Conservation (phyloP, 345 rosid genomes). For the Salix dunnii region DNA sequence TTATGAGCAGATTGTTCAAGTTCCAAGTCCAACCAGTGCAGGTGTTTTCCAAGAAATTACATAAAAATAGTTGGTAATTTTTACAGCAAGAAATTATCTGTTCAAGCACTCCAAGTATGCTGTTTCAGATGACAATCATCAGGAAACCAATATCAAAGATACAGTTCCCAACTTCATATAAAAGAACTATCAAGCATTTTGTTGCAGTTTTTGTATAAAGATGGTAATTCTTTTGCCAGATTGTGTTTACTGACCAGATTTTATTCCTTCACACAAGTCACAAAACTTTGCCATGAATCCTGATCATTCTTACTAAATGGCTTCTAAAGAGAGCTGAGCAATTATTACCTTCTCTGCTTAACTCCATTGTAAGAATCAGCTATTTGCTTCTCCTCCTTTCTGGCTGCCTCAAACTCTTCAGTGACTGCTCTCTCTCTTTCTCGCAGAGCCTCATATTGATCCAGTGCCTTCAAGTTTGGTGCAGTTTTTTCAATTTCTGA, state of each 20-base stretch:
- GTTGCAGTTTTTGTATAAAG: background rate
- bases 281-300: background rate
- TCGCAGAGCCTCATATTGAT: slow-evolving; percentile 78
- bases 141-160: background rate
- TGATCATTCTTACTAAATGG: background rate
- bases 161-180: background rate
- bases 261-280: background rate
- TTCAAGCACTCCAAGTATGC: background rate
- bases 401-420: slow-evolving; percentile 82
- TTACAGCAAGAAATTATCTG: no score
- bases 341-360: slow-evolving; percentile 73
- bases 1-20: no score
- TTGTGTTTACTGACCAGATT: background rate
- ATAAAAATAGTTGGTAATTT: no score
- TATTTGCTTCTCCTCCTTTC: slow-evolving; percentile 80
- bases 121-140: background rate
- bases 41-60: no score
- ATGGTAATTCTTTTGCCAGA: no score
- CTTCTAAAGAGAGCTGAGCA: background rate
- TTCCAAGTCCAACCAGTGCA: no score
- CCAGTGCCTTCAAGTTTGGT: slow-evolving; percentile 92
- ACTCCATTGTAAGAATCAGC: slow-evolving; percentile 74
- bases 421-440: slow-evolving; percentile 75
- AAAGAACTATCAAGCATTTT: background rate
- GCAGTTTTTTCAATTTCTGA: slow-evolving; percentile 89